Percentiles rank a stretch among this genome's conserved stretches.
Conservation (phyloP, 2,329 filamentous ascomycete species). For the Talaromyces sp. region DNA sequence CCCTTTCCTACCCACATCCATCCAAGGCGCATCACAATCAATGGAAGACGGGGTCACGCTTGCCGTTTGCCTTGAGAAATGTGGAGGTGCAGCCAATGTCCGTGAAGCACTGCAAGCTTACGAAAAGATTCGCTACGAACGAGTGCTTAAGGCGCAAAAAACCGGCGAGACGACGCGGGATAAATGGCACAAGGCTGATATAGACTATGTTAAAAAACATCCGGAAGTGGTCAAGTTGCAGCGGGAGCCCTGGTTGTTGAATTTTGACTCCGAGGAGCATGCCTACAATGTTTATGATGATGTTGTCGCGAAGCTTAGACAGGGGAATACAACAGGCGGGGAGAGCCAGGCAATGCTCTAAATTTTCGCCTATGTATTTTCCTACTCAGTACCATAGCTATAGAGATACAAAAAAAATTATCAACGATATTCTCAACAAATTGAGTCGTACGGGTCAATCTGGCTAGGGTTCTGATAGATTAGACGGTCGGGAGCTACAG, state of each 20-base stretch:
- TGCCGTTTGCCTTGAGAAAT: conserved; percentile 26
- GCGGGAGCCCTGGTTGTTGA: conserved; percentile 23
- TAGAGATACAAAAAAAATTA: background rate
- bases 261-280: conserved; percentile 25
- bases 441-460: background rate
- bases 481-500: background rate
- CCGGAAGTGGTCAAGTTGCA: conserved; percentile 23
- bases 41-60: conserved; percentile 44
- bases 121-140: conserved; percentile 23
- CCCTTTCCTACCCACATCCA: conserved; percentile 42
- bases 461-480: background rate
- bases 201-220: conserved; percentile 29
- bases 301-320: conserved; percentile 19
- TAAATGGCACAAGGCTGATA: conserved; percentile 26
- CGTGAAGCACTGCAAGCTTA: conserved; percentile 24
- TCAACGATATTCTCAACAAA: too few relatives aligned
- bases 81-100: conserved; percentile 25
- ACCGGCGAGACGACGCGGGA: conserved; percentile 26
- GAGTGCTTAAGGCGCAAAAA: conserved; percentile 23
- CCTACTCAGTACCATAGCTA: background rate
- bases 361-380: background rate
- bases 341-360: background rate
- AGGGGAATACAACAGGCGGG: background rate
- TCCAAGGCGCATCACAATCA: conserved; percentile 43
- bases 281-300: conserved; percentile 25